phyloP scores from a whole-genome alignment of 805 yeast genomes.

The Myxozyma udenii region DNA sequence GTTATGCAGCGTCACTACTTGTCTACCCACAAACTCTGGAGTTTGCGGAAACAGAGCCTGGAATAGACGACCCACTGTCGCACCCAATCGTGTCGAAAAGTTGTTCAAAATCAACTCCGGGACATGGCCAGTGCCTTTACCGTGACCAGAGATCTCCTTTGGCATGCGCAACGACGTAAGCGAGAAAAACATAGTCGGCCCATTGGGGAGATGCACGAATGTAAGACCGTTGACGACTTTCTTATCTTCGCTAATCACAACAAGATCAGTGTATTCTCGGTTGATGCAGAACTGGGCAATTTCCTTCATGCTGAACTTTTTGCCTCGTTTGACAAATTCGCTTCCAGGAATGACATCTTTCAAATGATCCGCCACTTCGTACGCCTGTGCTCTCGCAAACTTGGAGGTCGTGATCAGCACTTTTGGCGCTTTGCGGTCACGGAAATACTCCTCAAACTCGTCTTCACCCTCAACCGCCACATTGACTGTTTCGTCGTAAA shows the following conservation, averaged over 20 bases:
- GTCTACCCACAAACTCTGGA: constrained; percentile 94
- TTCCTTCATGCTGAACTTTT: constrained; percentile 78
- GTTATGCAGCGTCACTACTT: constrained; percentile 91
- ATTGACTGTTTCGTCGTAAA: constrained; percentile 76
- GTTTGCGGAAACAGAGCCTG: constrained; percentile 88
- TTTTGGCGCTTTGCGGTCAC: constrained; percentile 64
- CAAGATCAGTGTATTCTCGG: constrained; percentile 80
- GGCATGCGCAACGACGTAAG: constrained; percentile 73
- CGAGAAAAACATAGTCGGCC: constrained; percentile 92
- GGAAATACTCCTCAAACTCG: constrained; percentile 57
- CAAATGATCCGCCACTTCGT: constrained; percentile 82
- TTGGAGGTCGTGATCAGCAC: constrained; percentile 86
- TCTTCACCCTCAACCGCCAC: constrained; percentile 47
- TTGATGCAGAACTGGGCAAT: constrained; percentile 80
- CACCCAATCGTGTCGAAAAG: constrained; percentile 88
- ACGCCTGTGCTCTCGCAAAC: constrained; percentile 79
- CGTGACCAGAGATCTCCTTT: constrained; percentile 78
- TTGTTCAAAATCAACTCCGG: constrained; percentile 92
- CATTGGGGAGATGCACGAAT: constrained; percentile 88
- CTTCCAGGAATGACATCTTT: constrained; percentile 82
- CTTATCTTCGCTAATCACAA: constrained; percentile 91
- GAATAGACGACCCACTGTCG: constrained; percentile 86
- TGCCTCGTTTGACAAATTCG: constrained; percentile 81
- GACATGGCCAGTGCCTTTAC: constrained; percentile 81
- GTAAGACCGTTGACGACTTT: constrained; percentile 89